Evolutionary conservation across 495 filamentous ascomycete genomes (phyloP).

Genomic region (Aspergillus nanangensis): DNA sequence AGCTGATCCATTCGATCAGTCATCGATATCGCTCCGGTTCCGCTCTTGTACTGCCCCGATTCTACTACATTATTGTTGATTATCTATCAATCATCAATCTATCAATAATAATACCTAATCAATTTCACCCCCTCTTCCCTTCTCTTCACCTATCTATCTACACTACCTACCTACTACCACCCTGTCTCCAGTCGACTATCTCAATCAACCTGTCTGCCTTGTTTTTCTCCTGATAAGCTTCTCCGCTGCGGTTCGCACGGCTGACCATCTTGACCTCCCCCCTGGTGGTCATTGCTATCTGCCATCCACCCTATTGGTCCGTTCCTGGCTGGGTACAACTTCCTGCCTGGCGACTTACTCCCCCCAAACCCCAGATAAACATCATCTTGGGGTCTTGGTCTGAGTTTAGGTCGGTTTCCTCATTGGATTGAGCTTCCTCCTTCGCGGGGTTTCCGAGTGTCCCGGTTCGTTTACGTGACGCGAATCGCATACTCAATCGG

Average conservation of each 20-base stretch:
- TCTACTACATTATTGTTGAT: no score
- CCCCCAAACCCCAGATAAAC: conserved; percentile 13
- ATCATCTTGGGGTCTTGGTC: conserved; percentile 7
- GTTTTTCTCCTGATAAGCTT: conserved; percentile 21
- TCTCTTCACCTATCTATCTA: no score
- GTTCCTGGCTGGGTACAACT: conserved; percentile 5
- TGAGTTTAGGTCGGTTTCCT: neutral
- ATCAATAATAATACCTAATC: no score
- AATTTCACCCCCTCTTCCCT: neutral
- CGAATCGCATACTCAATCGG: conserved; percentile 6
- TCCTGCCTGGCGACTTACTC: no score
- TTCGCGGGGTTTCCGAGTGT: conserved; percentile 11
- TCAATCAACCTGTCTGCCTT: neutral
- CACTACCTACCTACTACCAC: no score
- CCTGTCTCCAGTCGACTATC: neutral
- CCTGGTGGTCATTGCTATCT: conserved; percentile 1
- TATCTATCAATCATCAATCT: no score
- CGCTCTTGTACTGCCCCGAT: conserved; percentile 4
- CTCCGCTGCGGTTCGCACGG: conserved; percentile 18
- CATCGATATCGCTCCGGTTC: conserved; percentile 4
- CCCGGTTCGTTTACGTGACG: conserved; percentile 18
- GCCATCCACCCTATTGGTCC: conserved; percentile 10
- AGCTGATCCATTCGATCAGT: neutral
- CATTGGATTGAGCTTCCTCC: conserved; percentile 2
- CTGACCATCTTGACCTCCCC: conserved; percentile 4